Evolutionary conservation across 2,329 filamentous ascomycete species (phyloP).

Genomic region (Trichoderma koningiopsis): DNA sequence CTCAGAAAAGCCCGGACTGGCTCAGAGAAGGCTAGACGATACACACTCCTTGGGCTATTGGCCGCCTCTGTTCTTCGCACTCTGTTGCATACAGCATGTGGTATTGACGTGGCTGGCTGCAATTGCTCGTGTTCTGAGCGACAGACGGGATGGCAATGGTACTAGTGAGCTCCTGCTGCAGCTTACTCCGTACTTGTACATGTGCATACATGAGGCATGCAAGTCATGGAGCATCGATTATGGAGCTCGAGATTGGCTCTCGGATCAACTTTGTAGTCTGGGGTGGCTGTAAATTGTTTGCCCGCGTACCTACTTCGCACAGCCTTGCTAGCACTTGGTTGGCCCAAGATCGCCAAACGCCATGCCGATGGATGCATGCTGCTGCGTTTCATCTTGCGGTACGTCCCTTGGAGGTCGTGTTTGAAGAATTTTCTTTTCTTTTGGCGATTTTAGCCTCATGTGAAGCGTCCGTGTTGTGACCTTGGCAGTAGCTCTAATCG

Average conservation of each 20-base stretch:
- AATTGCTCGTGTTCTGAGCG: neutral
- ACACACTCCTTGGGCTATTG: neutral
- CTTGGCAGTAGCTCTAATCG: neutral
- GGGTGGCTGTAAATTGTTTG: neutral
- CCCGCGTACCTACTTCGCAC: neutral
- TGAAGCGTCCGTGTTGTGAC: neutral
- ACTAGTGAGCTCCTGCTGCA: slow-evolving; percentile 6
- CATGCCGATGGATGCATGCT: neutral
- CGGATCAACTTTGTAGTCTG: slow-evolving; percentile 4
- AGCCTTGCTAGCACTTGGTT: neutral
- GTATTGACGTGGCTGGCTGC: slow-evolving; percentile 18
- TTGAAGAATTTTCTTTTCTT: neutral
- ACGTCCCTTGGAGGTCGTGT: neutral
- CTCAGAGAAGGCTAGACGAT: neutral
- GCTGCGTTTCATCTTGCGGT: neutral
- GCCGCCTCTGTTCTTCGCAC: neutral
- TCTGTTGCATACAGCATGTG: neutral
- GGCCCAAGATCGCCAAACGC: neutral
- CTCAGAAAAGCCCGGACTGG: neutral
- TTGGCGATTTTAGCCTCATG: neutral
- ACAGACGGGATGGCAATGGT: neutral
- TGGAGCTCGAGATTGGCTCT: slow-evolving; percentile 15
- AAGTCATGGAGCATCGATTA: slow-evolving; percentile 8
- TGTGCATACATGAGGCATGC: slow-evolving; percentile 19
- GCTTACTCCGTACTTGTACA: slow-evolving; percentile 18